A percentile compares a stretch with the other conserved stretches of the same genome.
Conservation (phyloP, 371 early-diverging fungal species). For the Dentiscutata heterogama region DNA sequence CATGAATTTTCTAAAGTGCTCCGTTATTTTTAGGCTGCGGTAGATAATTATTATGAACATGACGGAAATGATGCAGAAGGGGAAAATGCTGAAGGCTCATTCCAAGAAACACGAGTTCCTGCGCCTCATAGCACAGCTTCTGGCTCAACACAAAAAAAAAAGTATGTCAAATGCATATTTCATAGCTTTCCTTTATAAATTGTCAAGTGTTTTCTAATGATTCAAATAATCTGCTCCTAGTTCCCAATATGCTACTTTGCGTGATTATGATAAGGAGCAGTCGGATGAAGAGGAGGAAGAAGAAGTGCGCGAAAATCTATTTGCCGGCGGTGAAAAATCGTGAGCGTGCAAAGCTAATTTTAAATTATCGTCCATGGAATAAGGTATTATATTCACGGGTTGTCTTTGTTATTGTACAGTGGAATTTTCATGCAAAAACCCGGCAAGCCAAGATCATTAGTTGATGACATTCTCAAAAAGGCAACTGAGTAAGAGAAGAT, state of each 20-base stretch:
- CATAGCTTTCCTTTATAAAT: not conserved
- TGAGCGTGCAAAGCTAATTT: constrained; percentile 53
- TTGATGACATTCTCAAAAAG: constrained; percentile 83
- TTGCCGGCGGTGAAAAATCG: constrained; percentile 91
- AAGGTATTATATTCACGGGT: not conserved
- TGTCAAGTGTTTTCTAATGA: not conserved
- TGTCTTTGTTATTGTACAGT: constrained; percentile 50
- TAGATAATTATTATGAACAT: constrained; percentile 65
- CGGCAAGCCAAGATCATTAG: constrained; percentile 64
- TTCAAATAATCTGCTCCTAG: not conserved
- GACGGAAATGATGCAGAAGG: constrained; percentile 14
- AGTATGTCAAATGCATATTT: too few species aligned
- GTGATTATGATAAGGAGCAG: constrained; percentile 58
- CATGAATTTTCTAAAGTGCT: not conserved
- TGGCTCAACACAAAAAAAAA: not conserved
- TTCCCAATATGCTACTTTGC: constrained; percentile 70
- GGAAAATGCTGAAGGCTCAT: not conserved
- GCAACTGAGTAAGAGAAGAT: constrained; percentile 74
- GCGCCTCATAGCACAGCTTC: not conserved
- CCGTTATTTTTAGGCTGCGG: constrained; percentile 52
- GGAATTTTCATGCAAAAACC: constrained; percentile 81
- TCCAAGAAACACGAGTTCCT: not conserved
- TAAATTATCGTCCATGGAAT: not conserved
- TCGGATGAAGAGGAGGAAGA: constrained; percentile 66
- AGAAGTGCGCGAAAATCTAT: constrained; percentile 77